Conservation (phyloP, 352 stramenopile species). For the Globisporangium takayamanum region DNA sequence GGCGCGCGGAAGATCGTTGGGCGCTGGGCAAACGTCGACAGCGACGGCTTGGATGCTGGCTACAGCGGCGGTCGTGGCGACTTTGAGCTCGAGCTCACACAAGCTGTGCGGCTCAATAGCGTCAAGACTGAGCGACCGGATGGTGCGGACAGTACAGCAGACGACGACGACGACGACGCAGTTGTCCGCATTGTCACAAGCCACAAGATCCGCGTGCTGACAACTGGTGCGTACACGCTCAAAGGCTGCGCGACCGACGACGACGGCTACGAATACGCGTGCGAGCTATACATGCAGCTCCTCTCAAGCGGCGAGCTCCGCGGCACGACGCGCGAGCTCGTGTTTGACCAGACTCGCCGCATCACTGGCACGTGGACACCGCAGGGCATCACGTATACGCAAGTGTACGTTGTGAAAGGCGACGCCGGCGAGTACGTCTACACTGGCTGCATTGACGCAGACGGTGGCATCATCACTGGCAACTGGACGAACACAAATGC, state of each 20-base stretch:
- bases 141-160: conserved; percentile 3
- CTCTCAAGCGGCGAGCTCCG: conserved; percentile 24
- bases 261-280: conserved; percentile 72
- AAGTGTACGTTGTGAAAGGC: conserved; percentile 56
- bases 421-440: conserved; percentile 59
- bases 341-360: conserved; percentile 44
- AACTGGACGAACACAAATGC: conserved; percentile 42
- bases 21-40: conserved; percentile 61
- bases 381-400: conserved; percentile 28
- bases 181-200: neutral
- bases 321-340: conserved; percentile 39
- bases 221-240: conserved; percentile 44
- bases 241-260: conserved; percentile 54
- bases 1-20: conserved; percentile 30
- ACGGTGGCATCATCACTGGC: conserved; percentile 39
- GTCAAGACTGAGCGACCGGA: neutral
- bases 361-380: conserved; percentile 39
- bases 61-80: conserved; percentile 50
- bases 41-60: conserved; percentile 27
- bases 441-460: conserved; percentile 22
- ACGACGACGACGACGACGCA: conserved; percentile 20
- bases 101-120: conserved; percentile 8
- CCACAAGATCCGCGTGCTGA: conserved; percentile 30
- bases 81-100: conserved; percentile 46
- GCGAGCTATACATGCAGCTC: conserved; percentile 43